Conservation (phyloP, 169 alveolate species). For the Cryptosporidium bovis region DNA sequence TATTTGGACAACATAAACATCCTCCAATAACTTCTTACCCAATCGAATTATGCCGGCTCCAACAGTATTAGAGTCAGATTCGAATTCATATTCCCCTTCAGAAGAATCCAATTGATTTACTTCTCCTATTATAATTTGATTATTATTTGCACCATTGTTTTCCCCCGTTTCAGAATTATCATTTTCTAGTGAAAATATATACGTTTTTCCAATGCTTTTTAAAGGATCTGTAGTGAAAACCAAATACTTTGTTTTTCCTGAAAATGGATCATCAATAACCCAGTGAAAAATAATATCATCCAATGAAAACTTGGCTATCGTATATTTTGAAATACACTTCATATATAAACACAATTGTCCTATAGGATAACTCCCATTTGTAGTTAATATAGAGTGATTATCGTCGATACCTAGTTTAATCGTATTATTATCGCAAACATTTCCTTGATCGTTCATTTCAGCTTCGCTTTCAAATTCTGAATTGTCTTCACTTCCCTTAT, state of each 20-base stretch:
- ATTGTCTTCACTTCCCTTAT: too few relatives aligned
- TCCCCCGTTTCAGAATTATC: neutral
- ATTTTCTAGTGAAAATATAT: constrained; percentile 31
- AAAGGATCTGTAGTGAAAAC: constrained; percentile 67
- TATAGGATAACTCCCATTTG: constrained; percentile 63
- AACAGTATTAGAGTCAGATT: constrained; percentile 61
- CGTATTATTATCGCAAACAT: neutral
- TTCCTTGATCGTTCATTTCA: neutral
- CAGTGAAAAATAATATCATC: constrained; percentile 65
- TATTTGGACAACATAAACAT: constrained; percentile 23
- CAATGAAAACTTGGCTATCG: constrained; percentile 18
- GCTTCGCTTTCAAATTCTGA: too few relatives aligned
- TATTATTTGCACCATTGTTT: neutral
- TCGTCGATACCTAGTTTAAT: constrained; percentile 1
- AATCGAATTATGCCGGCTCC: constrained; percentile 27
- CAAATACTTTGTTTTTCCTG: constrained; percentile 26
- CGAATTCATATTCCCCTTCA: constrained; percentile 39
- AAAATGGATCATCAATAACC: constrained; percentile 46
- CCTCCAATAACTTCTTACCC: neutral
- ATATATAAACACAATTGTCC: constrained; percentile 46
- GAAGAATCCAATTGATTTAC: constrained; percentile 61
- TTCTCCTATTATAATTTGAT: constrained; percentile 27
- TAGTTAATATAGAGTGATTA: constrained; percentile 20
- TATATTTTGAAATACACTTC: constrained; percentile 29
- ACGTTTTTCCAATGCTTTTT: constrained; percentile 58